Evolutionary conservation across 2,329 filamentous ascomycete genomes (phyloP), one percentile per base, ranked within the genome.

Genomic region (Xylariaceae sp.): DNA sequence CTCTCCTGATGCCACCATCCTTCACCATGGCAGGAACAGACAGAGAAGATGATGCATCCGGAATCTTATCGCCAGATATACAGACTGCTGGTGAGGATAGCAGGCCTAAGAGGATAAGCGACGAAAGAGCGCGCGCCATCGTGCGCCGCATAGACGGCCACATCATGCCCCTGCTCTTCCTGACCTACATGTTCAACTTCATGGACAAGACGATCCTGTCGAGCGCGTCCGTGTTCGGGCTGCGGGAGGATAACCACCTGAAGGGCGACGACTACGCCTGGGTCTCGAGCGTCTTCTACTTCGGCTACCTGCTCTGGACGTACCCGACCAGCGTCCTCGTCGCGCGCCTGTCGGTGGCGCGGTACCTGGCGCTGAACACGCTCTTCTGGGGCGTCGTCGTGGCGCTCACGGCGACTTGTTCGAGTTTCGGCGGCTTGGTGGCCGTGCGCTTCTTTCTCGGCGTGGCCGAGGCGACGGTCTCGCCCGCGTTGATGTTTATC

Each of bases 131-230:
- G 6, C 50, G 43, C 29, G 58, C 54, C 6, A 65, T 77, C 3
- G 41, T 79, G 35, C 61, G 66, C 17, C 78, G 78, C 55, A 78
- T 81, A 42, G 77, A 81, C 52, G 60, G 58, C 46, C 61, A 61
- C 9, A 59, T 81, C 8, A 69, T 81, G 4, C 74, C 76, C 0
- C 57, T 80, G 9, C 56, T 80, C 8, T 78, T 78, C 43, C 47
- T 71, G 29, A 76, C 71, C 0, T 80, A 80, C 50, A 71, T 71
- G 60, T 55, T 80, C 45, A 76, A 77, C 50, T 79, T 78, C 41
- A 75, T 80, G 65, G 76, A 81, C 55, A 81, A 81, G 52, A 69
- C 69, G 1, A 74, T 74, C 40, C 53, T 77, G 2, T 73, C 71
- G 0, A 74, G 68, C 42, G 74, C 76, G 0, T 64, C 73, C 3